A percentile compares a stretch with the other conserved stretches of the same genome.
These are phyloP conservation scores for Obelidium mucronatum DNA, from an alignment of 192 early-diverging fungal species.

Conservation along the genomic window DNA sequence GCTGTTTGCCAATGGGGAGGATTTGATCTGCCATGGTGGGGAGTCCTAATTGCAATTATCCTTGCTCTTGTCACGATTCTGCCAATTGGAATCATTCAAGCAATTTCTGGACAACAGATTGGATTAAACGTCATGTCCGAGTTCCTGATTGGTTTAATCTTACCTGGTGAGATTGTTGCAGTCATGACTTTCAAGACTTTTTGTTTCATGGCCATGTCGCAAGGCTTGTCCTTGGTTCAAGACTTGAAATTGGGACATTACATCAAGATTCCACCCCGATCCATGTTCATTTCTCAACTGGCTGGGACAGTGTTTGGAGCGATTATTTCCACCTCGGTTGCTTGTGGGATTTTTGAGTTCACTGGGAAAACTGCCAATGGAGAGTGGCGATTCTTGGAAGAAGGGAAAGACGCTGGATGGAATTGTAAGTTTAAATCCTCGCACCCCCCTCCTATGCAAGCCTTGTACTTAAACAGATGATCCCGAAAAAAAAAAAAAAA, in stretches of 20 bases:
- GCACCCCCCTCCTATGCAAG: slow-evolving; percentile 16
- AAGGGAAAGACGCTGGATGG: too few relatives aligned
- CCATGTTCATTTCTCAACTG: slow-evolving; percentile 80
- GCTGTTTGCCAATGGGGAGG: slow-evolving; percentile 3
- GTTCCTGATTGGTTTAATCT: slow-evolving; percentile 64
- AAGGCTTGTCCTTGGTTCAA: slow-evolving; percentile 65
- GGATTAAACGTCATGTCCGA: slow-evolving; percentile 69
- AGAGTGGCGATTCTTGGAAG: too few relatives aligned
- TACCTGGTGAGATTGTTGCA: slow-evolving; percentile 67
- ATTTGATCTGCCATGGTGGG: slow-evolving; percentile 40
- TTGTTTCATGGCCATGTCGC: slow-evolving; percentile 68
- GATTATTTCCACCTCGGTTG: slow-evolving; percentile 46
- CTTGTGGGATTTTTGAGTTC: slow-evolving; percentile 29
- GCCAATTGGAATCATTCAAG: slow-evolving; percentile 71
- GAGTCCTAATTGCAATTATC: slow-evolving; percentile 40
- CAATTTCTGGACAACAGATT: slow-evolving; percentile 62
- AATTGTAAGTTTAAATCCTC: slow-evolving; percentile 19
- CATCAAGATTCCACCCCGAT: slow-evolving; percentile 76
- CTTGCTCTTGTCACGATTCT: slow-evolving; percentile 63
- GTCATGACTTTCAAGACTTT: slow-evolving; percentile 77
- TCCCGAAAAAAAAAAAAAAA: slow-evolving; percentile 32
- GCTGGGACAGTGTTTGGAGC: slow-evolving; percentile 72
- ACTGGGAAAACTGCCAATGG: too few relatives aligned
- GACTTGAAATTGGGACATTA: slow-evolving; percentile 73
- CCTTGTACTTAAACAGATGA: slow-evolving; percentile 41